Percentiles rank a stretch among this genome's conserved stretches.
phyloP scores from a whole-genome alignment of 129 eudicot genomes.

The Chrysanthemum makinoi region DNA sequence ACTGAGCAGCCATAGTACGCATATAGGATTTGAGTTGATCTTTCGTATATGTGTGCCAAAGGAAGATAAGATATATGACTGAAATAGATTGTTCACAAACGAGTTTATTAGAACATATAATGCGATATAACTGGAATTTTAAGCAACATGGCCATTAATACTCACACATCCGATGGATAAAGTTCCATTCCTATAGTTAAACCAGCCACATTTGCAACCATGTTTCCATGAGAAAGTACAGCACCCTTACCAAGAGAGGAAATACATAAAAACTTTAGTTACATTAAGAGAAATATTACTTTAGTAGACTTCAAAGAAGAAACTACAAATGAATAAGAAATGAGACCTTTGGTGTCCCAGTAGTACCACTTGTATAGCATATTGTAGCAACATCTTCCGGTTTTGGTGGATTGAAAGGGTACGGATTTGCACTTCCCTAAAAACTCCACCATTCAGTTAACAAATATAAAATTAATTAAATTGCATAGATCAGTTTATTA shows the following conservation, averaged over 20 bases:
- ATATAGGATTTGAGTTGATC: conserved; percentile 46
- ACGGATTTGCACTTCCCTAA: conserved; percentile 56
- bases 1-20: conserved; percentile 59
- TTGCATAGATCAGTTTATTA: not conserved
- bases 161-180: conserved; percentile 75
- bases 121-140: not conserved
- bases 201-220: conserved; percentile 72
- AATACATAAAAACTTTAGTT: not conserved
- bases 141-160: conserved; percentile 1
- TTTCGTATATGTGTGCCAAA: conserved; percentile 82
- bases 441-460: conserved; percentile 15
- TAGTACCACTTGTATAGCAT: conserved; percentile 95
- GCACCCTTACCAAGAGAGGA: conserved; percentile 48
- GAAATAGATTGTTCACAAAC: conserved; percentile 25
- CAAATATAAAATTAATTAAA: conserved; percentile 11
- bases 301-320: not conserved
- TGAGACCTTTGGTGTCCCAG: conserved; percentile 90
- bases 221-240: conserved; percentile 68
- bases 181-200: conserved; percentile 39
- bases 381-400: conserved; percentile 82
- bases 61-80: conserved; percentile 87
- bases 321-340: conserved; percentile 7
- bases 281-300: not conserved
- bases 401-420: conserved; percentile 66
- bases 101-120: not conserved